Evolutionary conservation across 2,329 filamentous ascomycete species (phyloP).

Genomic region (Cercospora sesami): DNA sequence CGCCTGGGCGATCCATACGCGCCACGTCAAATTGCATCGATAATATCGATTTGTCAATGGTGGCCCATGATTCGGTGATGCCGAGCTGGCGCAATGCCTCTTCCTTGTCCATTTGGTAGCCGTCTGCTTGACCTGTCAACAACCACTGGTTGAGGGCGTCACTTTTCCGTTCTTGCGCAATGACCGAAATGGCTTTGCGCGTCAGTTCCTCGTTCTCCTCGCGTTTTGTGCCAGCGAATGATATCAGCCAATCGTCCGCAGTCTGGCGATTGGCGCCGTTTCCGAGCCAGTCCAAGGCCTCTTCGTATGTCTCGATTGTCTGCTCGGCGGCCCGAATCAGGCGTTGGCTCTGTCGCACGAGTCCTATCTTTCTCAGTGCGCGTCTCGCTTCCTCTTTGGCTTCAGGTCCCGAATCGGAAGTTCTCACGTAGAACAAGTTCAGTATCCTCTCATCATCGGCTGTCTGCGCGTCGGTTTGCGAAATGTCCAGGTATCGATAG

Average conservation of each 20-base stretch:
- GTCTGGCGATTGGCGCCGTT: conserved; percentile 47
- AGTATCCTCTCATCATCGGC: conserved; percentile 62
- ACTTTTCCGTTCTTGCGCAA: conserved; percentile 61
- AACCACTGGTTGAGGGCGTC: conserved; percentile 55
- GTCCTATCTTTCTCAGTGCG: conserved; percentile 61
- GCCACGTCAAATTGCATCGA: conserved; percentile 30
- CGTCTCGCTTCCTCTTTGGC: conserved; percentile 59
- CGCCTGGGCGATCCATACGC: conserved; percentile 32
- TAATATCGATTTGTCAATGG: conserved; percentile 30
- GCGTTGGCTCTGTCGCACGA: conserved; percentile 56
- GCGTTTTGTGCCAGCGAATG: conserved; percentile 60
- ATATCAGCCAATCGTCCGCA: conserved; percentile 58
- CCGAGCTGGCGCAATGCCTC: conserved; percentile 53
- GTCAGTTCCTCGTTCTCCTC: conserved; percentile 53
- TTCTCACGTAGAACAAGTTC: conserved; percentile 59
- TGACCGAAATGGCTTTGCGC: conserved; percentile 57
- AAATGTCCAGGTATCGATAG: conserved; percentile 60
- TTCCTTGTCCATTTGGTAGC: conserved; percentile 56
- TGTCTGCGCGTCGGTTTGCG: conserved; percentile 43
- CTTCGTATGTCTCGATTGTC: conserved; percentile 61
- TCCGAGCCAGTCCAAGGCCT: conserved; percentile 63
- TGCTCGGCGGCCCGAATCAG: conserved; percentile 60
- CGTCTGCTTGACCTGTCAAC: conserved; percentile 52
- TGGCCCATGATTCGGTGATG: conserved; percentile 30
- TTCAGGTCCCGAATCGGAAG: conserved; percentile 55